phyloP scores from a whole-genome alignment of 1,284 basidiomycete species.

The Anthracocystis setariae region DNA sequence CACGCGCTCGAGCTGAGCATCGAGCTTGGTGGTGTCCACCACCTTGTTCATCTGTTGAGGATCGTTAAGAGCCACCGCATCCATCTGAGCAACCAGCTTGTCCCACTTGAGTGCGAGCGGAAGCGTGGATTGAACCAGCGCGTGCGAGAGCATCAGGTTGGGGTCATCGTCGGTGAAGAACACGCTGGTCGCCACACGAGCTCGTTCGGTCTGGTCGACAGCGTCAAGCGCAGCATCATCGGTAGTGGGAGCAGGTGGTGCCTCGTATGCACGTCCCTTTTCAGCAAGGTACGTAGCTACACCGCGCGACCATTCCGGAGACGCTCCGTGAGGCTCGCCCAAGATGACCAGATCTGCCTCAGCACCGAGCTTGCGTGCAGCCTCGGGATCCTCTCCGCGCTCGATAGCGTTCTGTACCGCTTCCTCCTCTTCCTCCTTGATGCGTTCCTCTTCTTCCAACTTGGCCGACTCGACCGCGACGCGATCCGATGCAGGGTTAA shows the following conservation, averaged over 20 bases:
- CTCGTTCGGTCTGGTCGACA: constrained; percentile 12
- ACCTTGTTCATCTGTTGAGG: constrained; percentile 19
- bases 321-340: constrained; percentile 62
- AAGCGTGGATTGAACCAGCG: constrained; percentile 60
- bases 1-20: constrained; percentile 34
- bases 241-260: constrained; percentile 40
- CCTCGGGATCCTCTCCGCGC: constrained; percentile 60
- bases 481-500: constrained; percentile 41
- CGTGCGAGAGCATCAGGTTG: constrained; percentile 63
- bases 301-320: constrained; percentile 59
- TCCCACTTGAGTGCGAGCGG: constrained; percentile 60
- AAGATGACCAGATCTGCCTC: constrained; percentile 66
- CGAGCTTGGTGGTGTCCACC: constrained; percentile 36
- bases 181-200: constrained; percentile 30
- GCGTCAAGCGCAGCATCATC: constrained; percentile 12
- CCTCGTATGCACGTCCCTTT: constrained; percentile 58
- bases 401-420: constrained; percentile 61
- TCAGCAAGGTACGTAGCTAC: constrained; percentile 63
- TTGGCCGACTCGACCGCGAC: constrained; percentile 47
- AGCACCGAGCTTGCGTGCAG: constrained; percentile 60
- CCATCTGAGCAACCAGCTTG: constrained; percentile 54
- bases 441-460: constrained; percentile 49
- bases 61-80: constrained; percentile 39
- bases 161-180: constrained; percentile 57
- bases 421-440: constrained; percentile 55